Evolutionary conservation across 768 basidiomycete species (phyloP).

Genomic region (Suillus subalutaceus): DNA sequence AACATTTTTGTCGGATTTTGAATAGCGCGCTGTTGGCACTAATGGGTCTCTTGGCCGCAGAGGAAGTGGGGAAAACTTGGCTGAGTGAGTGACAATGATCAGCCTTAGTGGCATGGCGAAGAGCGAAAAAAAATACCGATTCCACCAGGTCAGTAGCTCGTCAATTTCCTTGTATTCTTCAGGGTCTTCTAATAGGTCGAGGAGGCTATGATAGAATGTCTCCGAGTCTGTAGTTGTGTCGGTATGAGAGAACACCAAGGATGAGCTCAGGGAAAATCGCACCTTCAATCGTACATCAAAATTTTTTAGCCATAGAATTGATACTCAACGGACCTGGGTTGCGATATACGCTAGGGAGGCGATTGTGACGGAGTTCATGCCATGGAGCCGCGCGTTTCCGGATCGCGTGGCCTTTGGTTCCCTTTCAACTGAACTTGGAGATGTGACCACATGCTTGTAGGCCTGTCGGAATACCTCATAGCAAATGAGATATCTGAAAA

Average conservation of each 20-base stretch:
- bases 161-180: conserved; percentile 21
- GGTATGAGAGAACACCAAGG: conserved; percentile 19
- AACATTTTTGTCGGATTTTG: conserved; percentile 1
- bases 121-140: conserved; percentile 10
- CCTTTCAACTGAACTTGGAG: conserved; percentile 31
- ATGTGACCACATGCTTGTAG: conserved; percentile 33
- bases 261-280: conserved; percentile 21
- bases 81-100: too few relatives aligned
- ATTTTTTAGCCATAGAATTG: not conserved
- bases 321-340: conserved; percentile 15
- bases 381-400: too few relatives aligned
- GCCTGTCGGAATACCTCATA: too few relatives aligned
- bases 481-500: not conserved
- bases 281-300: conserved; percentile 10
- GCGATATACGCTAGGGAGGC: conserved; percentile 27
- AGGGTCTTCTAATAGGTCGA: conserved; percentile 23
- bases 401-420: conserved; percentile 25
- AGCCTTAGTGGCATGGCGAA: not conserved
- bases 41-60: not conserved
- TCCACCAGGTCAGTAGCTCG: conserved; percentile 23
- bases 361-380: conserved; percentile 3
- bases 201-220: conserved; percentile 23
- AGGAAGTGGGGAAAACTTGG: conserved; percentile 12
- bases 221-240: conserved; percentile 28
- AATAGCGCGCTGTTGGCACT: conserved; percentile 6